Base-by-base conservation (phyloP, 257 asterid genomes). In the Lantana camara region DNA sequence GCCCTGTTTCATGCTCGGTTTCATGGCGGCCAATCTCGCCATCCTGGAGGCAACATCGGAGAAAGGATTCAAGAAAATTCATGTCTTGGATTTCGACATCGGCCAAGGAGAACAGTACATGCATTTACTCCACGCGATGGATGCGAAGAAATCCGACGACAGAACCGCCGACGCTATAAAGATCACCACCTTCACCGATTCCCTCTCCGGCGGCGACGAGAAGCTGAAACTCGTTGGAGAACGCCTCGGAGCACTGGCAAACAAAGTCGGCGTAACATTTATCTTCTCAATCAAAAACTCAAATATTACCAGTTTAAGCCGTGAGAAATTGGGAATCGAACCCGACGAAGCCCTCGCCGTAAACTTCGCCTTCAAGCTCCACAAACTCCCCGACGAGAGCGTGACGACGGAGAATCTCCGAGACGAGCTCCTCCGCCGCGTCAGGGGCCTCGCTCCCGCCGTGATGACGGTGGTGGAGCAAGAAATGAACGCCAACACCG, bases 21-120 rank as follows among this genome's bases (percentile, higher is more conserved):
- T 85, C 82, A 85, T 80, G 87, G 94, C 94, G 0, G 94, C 90
- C 5, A 85, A 85, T 73, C 82, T 83, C 3, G 90, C 85, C 11
- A 83, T 85, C 45, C 75, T 80, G 11, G 84, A 83, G 42, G 82
- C 84, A 3, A 67, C 70, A 0, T 53, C 73, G 4, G 78, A 85
- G 16, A 64, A 60, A 46, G 42, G 23, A 3, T 37, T 63, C 19
- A 46, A 58, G 5, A 85, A 78, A 75, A 73, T 85, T 16, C 87
- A 85, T 32, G 88, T 85, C 22, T 24, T 85, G 29, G 94, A 85
- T 83, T 85, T 85, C 19, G 90, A 76, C 40, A 74, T 85, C 27
- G 87, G 90, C 8, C 81, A 74, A 56, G 94, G 90, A n/a, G 72
- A 80, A 4, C 90, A 85, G 60, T 83, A 80, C 73, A 68, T 69